Base-by-base conservation (phyloP, 164 flowering plant genomes). In the Buxus sempervirens region DNA sequence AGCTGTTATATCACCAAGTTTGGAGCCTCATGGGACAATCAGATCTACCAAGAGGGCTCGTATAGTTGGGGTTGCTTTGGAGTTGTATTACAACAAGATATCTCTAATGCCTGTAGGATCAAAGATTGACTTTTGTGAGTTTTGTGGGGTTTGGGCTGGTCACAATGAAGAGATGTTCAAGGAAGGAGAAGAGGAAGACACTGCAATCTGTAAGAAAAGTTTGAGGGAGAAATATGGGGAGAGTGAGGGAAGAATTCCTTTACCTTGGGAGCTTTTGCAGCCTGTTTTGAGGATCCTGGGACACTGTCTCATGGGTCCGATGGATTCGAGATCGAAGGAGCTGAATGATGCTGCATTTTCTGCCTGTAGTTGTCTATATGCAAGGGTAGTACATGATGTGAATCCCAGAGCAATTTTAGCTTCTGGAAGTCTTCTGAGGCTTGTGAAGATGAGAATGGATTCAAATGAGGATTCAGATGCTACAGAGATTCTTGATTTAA, bases 201-300 rank as follows among this genome's bases (percentile, higher is more conserved):
- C 23, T 21, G 65, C 45, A 36, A 38, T 12, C 27, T 14, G 0
- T 65, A 10, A 9, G 24, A 49, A 22, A 45, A 24, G 26, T 38
- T 55, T 25, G 1, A 59, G n/a, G 54, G 61, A 67, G 54, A 74
- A 55, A 53, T 16, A 38, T 26, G 74, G 27, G 53, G 63, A 45
- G 61, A 56, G 16, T 9, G 72, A 62, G 45, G 82, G 88, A 63
- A 81, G 90, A 76, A 84, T 94, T 72, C 79, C 78, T 7, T 64
- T 94, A 55, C 90, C 93, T 20, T 94, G 98, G 98, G 97, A 94
- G 72, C 78, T 94, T 27, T 58, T 91, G 74, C 94, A 88, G 68
- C 98, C 97, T 3, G 63, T 77, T 20, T 64, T 94, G 82, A 85
- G 98, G 71, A 84, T 94, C 0, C 54, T 94, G 72, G 89, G 96